Conservation (phyloP, 106 monocot species). For the Dioscorea alata region DNA sequence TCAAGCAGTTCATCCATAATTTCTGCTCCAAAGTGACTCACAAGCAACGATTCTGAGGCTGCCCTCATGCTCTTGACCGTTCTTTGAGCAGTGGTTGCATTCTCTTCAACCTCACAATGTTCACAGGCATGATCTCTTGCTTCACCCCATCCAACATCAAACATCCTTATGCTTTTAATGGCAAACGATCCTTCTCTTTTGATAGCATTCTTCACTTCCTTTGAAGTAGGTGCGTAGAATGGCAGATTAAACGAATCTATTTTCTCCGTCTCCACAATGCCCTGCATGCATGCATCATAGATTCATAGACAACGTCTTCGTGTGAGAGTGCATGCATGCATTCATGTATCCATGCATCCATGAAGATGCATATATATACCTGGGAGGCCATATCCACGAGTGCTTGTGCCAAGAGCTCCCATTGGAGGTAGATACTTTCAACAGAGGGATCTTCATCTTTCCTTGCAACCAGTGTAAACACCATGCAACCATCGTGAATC, state of each 20-base stretch:
- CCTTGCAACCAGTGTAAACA: slow-evolving; percentile 17
- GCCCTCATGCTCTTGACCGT: slow-evolving; percentile 15
- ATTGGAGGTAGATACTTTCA: neutral
- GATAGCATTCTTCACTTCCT: neutral
- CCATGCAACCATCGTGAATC: slow-evolving; percentile 10
- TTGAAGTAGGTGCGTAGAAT: neutral
- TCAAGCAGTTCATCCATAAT: slow-evolving; percentile 23
- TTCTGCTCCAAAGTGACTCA: slow-evolving; percentile 24
- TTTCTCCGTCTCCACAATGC: neutral
- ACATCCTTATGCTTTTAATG: neutral
- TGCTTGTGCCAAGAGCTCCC: neutral
- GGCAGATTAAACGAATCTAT: neutral
- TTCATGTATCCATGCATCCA: no score
- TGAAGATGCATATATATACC: neutral
- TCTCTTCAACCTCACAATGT: neutral
- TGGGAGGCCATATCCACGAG: neutral
- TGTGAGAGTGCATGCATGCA: neutral
- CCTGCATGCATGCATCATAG: no score
- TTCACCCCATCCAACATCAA: neutral
- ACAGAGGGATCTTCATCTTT: neutral
- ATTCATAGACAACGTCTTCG: neutral
- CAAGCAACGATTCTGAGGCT: slow-evolving; percentile 16
- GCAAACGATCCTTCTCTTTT: neutral
- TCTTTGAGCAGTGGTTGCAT: neutral
- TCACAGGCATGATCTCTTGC: neutral